Evolutionary conservation across 2,329 filamentous ascomycete genomes (phyloP).

Genomic region (Phoma sp.): DNA sequence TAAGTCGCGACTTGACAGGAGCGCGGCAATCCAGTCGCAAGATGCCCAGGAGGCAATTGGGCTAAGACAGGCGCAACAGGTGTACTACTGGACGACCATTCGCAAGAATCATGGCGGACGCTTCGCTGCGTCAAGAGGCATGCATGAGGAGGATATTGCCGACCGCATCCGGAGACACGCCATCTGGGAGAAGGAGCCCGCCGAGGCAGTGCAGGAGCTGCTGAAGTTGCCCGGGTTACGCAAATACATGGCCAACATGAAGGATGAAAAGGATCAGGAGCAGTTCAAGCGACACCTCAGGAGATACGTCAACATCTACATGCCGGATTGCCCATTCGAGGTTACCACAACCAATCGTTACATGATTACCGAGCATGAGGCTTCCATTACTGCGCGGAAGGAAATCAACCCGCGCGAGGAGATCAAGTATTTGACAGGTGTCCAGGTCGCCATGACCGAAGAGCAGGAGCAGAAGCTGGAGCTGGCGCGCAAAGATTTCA

Average conservation of each 20-base stretch:
- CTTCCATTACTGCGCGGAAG: conserved; percentile 80
- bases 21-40: conserved; percentile 19
- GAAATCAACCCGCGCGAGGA: conserved; percentile 81
- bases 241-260: conserved; percentile 71
- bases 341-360: conserved; percentile 94
- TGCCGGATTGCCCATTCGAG: conserved; percentile 93
- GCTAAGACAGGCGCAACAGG: conserved; percentile 58
- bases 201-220: conserved; percentile 73
- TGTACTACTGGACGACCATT: conserved; percentile 95
- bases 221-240: conserved; percentile 74
- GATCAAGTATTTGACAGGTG: conserved; percentile 89
- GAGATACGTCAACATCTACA: conserved; percentile 90
- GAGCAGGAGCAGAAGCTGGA: conserved; percentile 87
- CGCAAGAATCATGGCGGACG: conserved; percentile 88
- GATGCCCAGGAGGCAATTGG: conserved; percentile 1
- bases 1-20: conserved; percentile 55
- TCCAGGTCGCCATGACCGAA: conserved; percentile 88
- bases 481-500: conserved; percentile 87
- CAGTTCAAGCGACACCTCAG: conserved; percentile 86
- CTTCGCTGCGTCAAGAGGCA: conserved; percentile 81
- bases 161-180: conserved; percentile 68
- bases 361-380: conserved; percentile 88
- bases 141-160: conserved; percentile 69
- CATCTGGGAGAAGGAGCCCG: conserved; percentile 74
- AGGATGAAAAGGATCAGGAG: conserved; percentile 78